Percentiles rank a stretch among this genome's conserved stretches.
Conservation (phyloP, 768 basidiomycete species). For the Kwoniella mangroviensis region DNA sequence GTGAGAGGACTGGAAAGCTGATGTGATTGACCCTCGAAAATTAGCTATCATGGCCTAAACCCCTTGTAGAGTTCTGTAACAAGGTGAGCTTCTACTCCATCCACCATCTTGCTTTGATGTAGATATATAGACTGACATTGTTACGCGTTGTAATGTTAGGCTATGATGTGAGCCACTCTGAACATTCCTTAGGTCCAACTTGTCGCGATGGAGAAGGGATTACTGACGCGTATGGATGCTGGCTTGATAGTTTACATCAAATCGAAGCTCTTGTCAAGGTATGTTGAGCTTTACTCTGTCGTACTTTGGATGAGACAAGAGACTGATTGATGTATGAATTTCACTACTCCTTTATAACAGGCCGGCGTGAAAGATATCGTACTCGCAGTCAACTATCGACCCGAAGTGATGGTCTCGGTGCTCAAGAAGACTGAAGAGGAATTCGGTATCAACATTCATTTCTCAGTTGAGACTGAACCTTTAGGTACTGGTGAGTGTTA, state of each 20-base stretch:
- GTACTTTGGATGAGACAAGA: no score
- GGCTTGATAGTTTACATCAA: slow-evolving; percentile 59
- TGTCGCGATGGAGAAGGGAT: neutral
- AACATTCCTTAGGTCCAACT: neutral
- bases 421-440: slow-evolving; percentile 61
- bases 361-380: slow-evolving; percentile 63
- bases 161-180: slow-evolving; percentile 57
- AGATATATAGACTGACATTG: slow-evolving; percentile 25
- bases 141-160: slow-evolving; percentile 36
- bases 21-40: slow-evolving; percentile 6
- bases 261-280: slow-evolving; percentile 62
- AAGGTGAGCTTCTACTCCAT: slow-evolving; percentile 46
- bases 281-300: slow-evolving; percentile 7
- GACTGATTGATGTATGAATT: no score
- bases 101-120: no score
- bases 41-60: slow-evolving; percentile 60
- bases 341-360: slow-evolving; percentile 27
- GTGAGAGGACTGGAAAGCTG: neutral
- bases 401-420: slow-evolving; percentile 62
- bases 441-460: slow-evolving; percentile 61
- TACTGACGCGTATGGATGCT: slow-evolving; percentile 3
- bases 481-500: slow-evolving; percentile 60
- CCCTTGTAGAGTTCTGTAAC: slow-evolving; percentile 60
- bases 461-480: slow-evolving; percentile 62
- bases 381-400: slow-evolving; percentile 62